These are phyloP conservation scores for Solanum chaucha DNA, from an alignment of 257 asterid species.

Conservation along the genomic window DNA sequence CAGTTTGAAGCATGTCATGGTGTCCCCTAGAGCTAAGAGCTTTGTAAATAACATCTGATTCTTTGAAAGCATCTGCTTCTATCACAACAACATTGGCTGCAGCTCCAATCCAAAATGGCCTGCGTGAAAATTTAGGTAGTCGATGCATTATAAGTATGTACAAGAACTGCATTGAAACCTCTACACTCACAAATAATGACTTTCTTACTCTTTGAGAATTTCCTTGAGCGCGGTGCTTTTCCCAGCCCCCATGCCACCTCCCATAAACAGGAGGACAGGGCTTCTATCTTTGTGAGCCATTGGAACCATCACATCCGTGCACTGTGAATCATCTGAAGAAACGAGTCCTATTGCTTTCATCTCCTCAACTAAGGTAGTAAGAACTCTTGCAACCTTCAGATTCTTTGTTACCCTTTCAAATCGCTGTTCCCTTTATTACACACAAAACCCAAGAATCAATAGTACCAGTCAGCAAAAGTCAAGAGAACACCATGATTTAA, in stretches of 20 bases:
- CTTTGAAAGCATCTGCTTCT: conserved; percentile 97
- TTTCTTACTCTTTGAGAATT: conserved; percentile 15
- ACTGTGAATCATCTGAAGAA: conserved; percentile 8
- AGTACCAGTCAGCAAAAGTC: not conserved
- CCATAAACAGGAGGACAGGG: conserved; percentile 16
- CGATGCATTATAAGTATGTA: not conserved
- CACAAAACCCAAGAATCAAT: not conserved
- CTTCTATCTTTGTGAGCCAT: conserved; percentile 18
- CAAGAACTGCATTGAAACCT: not conserved
- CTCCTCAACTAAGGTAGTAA: conserved; percentile 12
- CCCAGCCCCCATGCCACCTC: conserved; percentile 18
- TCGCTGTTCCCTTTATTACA: conserved; percentile 75
- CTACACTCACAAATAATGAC: not conserved
- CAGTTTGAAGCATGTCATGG: conserved; percentile 87
- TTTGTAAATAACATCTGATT: conserved; percentile 82
- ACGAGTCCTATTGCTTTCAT: conserved; percentile 16
- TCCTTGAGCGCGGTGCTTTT: conserved; percentile 14
- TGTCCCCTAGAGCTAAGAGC: conserved; percentile 95
- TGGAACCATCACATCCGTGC: conserved; percentile 18
- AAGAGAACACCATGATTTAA: not conserved
- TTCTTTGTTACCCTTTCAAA: conserved; percentile 87
- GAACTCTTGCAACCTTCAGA: conserved; percentile 30
- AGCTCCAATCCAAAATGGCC: conserved; percentile 86
- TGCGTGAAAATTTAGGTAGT: conserved; percentile 9
- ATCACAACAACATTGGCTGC: conserved; percentile 62